Percentiles rank a stretch among this genome's conserved stretches.
phyloP scores from a whole-genome alignment of 768 basidiomycete species.

The Boletus vermiculosoides region DNA sequence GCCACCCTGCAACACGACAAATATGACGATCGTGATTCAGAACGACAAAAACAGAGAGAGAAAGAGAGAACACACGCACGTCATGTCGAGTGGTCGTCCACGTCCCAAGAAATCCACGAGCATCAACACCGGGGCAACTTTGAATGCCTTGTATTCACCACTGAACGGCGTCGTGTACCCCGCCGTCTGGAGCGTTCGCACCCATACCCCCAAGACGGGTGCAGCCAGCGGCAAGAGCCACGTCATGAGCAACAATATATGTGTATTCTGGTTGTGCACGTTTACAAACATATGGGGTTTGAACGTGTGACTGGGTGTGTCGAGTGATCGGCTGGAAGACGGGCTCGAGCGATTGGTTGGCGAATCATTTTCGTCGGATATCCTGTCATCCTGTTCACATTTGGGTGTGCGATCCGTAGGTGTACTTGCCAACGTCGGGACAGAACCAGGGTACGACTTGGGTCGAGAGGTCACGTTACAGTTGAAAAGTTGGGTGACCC shows the following conservation, averaged over 20 bases:
- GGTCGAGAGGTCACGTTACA: constrained; percentile 41
- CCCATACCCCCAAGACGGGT: constrained; percentile 86
- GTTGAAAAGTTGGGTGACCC: constrained; percentile 73
- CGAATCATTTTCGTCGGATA: constrained; percentile 14
- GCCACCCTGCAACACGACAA: constrained; percentile 3
- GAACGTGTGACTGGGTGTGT: neutral
- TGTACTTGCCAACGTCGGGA: constrained; percentile 26
- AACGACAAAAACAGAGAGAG: neutral
- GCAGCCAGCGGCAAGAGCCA: constrained; percentile 76
- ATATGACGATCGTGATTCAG: neutral
- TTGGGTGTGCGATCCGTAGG: constrained; percentile 27
- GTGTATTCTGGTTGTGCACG: constrained; percentile 51
- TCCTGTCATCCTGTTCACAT: neutral
- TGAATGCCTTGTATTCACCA: constrained; percentile 73
- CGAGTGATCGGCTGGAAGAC: neutral
- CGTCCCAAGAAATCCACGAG: constrained; percentile 62
- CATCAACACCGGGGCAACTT: constrained; percentile 61
- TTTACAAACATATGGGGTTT: constrained; percentile 11
- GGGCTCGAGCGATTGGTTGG: neutral
- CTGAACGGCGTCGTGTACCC: constrained; percentile 78
- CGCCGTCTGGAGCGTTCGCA: constrained; percentile 77
- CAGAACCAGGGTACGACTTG: constrained; percentile 21
- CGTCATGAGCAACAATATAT: constrained; percentile 73
- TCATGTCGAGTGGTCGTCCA: constrained; percentile 43
- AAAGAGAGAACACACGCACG: constrained; percentile 33